Percentiles rank a stretch among this genome's conserved stretches.
Evolutionary conservation across 164 flowering plant genomes (phyloP).

Genomic region (Macadamia tetraphylla): DNA sequence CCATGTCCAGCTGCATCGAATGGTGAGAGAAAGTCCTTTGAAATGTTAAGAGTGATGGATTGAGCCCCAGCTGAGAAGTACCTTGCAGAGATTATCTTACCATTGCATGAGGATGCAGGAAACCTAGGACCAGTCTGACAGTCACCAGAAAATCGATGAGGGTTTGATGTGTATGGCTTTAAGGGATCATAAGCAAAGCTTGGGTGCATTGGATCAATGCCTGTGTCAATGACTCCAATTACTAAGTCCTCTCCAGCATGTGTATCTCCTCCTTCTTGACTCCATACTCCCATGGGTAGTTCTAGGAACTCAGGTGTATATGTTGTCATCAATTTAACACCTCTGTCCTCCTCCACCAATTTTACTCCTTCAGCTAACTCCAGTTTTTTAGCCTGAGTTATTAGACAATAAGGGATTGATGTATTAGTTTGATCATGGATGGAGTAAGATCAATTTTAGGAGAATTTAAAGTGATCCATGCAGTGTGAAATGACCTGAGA

Average conservation of each 20-base stretch:
- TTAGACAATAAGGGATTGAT: neutral
- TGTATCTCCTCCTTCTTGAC: slow-evolving; percentile 49
- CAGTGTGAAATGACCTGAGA: slow-evolving; percentile 43
- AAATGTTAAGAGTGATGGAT: slow-evolving; percentile 51
- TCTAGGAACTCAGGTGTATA: slow-evolving; percentile 74
- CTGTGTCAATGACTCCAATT: slow-evolving; percentile 79
- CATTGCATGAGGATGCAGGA: slow-evolving; percentile 68
- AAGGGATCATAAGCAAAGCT: slow-evolving; percentile 62
- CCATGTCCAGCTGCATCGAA: slow-evolving; percentile 95
- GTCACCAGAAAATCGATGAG: slow-evolving; percentile 47
- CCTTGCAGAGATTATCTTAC: slow-evolving; percentile 83
- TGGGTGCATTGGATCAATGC: slow-evolving; percentile 77
- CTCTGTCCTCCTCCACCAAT: slow-evolving; percentile 70
- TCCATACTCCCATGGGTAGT: slow-evolving; percentile 54
- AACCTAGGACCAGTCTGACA: slow-evolving; percentile 76
- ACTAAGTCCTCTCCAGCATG: slow-evolving; percentile 87
- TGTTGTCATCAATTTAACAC: slow-evolving; percentile 76
- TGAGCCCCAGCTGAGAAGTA: slow-evolving; percentile 82
- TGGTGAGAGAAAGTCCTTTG: slow-evolving; percentile 75
- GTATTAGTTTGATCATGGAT: no score
- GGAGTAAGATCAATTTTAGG: no score
- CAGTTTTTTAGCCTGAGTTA: slow-evolving; percentile 50
- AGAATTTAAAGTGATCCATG: no score
- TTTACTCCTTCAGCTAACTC: slow-evolving; percentile 45
- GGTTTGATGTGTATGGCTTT: slow-evolving; percentile 27